Base-by-base conservation (phyloP, 225 moss, liverwort and hornwort species). In the Marchantia polymorpha region DNA sequence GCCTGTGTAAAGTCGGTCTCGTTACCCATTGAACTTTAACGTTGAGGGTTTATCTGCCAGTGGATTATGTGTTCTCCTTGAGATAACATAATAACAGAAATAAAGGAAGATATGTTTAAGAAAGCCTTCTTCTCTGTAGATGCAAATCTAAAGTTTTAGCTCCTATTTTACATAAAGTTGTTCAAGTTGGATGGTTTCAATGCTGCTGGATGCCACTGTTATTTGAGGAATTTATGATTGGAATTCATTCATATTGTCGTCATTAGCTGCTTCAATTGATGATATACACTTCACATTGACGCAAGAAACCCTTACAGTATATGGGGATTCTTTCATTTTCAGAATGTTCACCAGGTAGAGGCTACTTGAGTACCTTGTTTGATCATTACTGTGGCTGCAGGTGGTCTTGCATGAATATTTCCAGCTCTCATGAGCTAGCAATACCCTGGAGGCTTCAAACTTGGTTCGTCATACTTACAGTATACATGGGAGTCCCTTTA, bases 381-480 rank as follows among this genome's bases (percentile, higher is more conserved):
- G 46, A 69, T 69, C 69, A 69, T 39, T 69, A 39, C 47, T 48
- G 39, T 47, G 27, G 69, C 46, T 69, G 69, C 69, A 69, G 69
- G 47, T 39, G 69, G 69, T 69, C 46, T 69, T 20, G 46, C 69
- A 46, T 69, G 46, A 69, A 14, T 67, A 67, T 23, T 29, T 30
- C 46, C 69, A 69, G 19, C 20, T 39, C 19, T 7, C 19, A 30
- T 46, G 69, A 69, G 69, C 39, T 47, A 48, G 10, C 67, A 67
- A 27, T 67, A 30, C 29, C n/a, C 29, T 67, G 67, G 67, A 39
- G 69, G 26, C 47, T 69, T 19, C 47, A 47, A 19, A 69, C 27
- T 16, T 46, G 17, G 46, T 48, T 46, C 39, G 12, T 69, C 46
- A 29, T 46, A 27, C 15, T 14, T 69, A 10, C 69, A 46, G 46